These are phyloP conservation scores for Neophaeococcomyces mojaviensis DNA, from an alignment of 2,329 filamentous ascomycete species.

Conservation along the genomic window DNA sequence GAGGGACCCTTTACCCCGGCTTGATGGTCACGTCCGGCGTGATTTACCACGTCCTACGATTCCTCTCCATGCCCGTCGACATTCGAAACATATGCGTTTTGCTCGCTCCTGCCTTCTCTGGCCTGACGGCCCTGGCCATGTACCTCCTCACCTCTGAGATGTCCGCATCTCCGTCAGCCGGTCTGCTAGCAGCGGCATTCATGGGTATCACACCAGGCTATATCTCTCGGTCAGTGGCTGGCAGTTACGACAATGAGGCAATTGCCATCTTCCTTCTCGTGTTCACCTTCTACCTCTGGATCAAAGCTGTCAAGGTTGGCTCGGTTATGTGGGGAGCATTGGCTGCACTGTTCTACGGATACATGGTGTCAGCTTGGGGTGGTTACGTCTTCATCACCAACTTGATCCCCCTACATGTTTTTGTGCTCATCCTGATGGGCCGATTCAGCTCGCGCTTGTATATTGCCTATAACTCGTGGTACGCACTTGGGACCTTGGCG, in stretches of 20 bases:
- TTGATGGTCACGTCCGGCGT: conserved; percentile 97
- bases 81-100: conserved; percentile 98
- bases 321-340: conserved; percentile 95
- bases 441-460: conserved; percentile 90
- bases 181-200: conserved; percentile 85
- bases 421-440: conserved; percentile 94
- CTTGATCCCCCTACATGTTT: conserved; percentile 84
- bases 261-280: conserved; percentile 98
- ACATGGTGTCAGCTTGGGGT: conserved; percentile 99
- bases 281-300: conserved; percentile 98
- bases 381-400: conserved; percentile 99
- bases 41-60: conserved; percentile 89
- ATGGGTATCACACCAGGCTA: conserved; percentile 98
- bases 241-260: conserved; percentile 98
- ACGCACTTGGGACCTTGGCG: conserved; percentile 85
- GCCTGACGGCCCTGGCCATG: conserved; percentile 82
- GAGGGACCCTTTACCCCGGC: conserved; percentile 96
- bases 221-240: conserved; percentile 93
- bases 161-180: conserved; percentile 88
- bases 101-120: conserved; percentile 88
- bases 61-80: conserved; percentile 85
- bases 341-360: conserved; percentile 94
- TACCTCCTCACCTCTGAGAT: conserved; percentile 97
- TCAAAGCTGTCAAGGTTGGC: conserved; percentile 93
- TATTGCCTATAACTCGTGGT: conserved; percentile 97